Evolutionary conservation across 495 filamentous ascomycete genomes (phyloP).

Genomic region (Aspergillus affinis): DNA sequence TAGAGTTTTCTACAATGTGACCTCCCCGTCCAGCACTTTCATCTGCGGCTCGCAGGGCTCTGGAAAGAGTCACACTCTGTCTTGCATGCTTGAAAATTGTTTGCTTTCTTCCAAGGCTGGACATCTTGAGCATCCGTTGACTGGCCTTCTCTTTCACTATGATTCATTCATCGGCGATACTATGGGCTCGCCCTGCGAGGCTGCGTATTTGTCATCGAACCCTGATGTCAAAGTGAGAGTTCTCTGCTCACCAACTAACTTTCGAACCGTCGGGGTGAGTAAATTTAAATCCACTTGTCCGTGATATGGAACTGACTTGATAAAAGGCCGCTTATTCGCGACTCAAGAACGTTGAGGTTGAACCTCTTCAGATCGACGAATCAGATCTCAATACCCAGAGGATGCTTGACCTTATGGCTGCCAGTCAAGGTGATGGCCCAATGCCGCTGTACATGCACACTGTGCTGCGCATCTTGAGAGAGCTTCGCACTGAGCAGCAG

Average conservation of each 20-base stretch:
- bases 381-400: slow-evolving; percentile 59
- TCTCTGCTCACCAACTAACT: slow-evolving; percentile 63
- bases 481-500: slow-evolving; percentile 54
- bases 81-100: slow-evolving; percentile 68
- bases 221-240: slow-evolving; percentile 57
- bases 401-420: slow-evolving; percentile 69
- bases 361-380: slow-evolving; percentile 56
- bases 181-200: slow-evolving; percentile 63
- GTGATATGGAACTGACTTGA: slow-evolving; percentile 11
- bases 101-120: slow-evolving; percentile 45
- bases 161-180: slow-evolving; percentile 57
- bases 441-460: slow-evolving; percentile 64
- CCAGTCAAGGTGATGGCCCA: slow-evolving; percentile 40
- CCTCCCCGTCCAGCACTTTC: slow-evolving; percentile 66
- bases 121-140: slow-evolving; percentile 49
- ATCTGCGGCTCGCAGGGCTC: slow-evolving; percentile 77
- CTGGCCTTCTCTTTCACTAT: slow-evolving; percentile 70
- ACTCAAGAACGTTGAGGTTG: slow-evolving; percentile 44
- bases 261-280: slow-evolving; percentile 44
- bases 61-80: slow-evolving; percentile 73
- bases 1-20: slow-evolving; percentile 66
- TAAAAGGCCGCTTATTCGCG: slow-evolving; percentile 22
- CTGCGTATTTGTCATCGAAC: slow-evolving; percentile 61
- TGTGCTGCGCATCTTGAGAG: slow-evolving; percentile 57
- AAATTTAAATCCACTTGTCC: background rate